Conservation (phyloP, 345 rosid species). For the Euphorbia peplus region DNA sequence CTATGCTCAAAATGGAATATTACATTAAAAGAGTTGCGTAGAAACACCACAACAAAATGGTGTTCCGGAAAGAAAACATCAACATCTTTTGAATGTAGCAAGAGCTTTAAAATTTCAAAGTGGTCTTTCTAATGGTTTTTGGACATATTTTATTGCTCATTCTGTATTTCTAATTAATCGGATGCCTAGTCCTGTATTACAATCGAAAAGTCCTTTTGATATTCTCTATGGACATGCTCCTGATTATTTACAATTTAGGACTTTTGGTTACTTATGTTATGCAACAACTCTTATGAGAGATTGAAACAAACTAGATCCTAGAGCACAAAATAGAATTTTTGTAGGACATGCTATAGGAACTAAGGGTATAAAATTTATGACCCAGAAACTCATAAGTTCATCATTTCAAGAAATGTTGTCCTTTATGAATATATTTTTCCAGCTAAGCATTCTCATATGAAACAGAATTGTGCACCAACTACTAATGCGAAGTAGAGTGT, state of each 20-base stretch:
- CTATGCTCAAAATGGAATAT: neutral
- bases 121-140: neutral
- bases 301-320: no score
- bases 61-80: neutral
- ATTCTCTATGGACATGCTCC: no score
- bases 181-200: neutral
- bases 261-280: no score
- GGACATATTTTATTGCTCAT: neutral
- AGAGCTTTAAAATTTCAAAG: neutral
- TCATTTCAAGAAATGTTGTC: neutral
- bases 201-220: neutral
- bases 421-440: neutral
- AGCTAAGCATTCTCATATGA: no score
- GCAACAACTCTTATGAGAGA: no score
- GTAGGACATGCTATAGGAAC: neutral
- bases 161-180: neutral
- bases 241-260: no score
- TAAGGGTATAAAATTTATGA: neutral
- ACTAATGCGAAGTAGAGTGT: no score
- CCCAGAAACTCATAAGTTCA: neutral
- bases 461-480: no score
- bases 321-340: neutral
- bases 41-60: neutral
- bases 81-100: neutral
- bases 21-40: neutral